These are phyloP conservation scores for Paraphaeosphaeria sporulosa DNA, from an alignment of 2,329 filamentous ascomycete genomes.

Conservation along the genomic window DNA sequence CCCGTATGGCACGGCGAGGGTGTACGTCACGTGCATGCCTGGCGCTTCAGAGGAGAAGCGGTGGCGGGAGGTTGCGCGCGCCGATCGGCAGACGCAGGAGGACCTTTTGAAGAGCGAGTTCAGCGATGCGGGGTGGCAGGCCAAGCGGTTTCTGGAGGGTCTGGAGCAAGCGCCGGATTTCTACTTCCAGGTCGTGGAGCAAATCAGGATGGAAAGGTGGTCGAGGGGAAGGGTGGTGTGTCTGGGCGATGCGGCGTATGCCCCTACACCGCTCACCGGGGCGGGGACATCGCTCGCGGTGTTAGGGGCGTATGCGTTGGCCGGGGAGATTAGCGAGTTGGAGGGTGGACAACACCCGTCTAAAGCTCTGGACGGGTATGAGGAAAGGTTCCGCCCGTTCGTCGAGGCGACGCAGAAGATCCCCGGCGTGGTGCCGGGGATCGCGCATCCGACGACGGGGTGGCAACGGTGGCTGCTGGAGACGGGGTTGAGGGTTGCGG, in stretches of 20 bases:
- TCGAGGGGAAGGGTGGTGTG: constrained; percentile 58
- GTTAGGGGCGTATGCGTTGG: constrained; percentile 36
- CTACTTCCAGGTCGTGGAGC: constrained; percentile 55
- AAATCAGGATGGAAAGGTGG: constrained; percentile 57
- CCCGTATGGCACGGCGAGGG: constrained; percentile 33
- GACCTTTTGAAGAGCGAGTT: constrained; percentile 47
- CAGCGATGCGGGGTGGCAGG: constrained; percentile 56
- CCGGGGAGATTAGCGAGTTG: constrained; percentile 26
- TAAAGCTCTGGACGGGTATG: constrained; percentile 32
- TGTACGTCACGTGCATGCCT: constrained; percentile 50
- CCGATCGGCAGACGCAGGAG: constrained; percentile 46
- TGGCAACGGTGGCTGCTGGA: constrained; percentile 35
- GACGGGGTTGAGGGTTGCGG: constrained; percentile 15
- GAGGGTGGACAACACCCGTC: constrained; percentile 18
- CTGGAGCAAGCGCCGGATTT: constrained; percentile 55
- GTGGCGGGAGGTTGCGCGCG: constrained; percentile 36
- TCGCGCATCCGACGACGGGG: constrained; percentile 29
- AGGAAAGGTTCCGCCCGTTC: constrained; percentile 31
- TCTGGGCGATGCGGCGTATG: constrained; percentile 64
- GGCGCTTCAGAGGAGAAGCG: constrained; percentile 24
- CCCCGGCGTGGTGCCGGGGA: constrained; percentile 29
- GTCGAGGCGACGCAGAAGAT: constrained; percentile 38
- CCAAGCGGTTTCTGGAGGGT: constrained; percentile 52
- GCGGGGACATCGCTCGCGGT: constrained; percentile 61
- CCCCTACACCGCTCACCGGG: constrained; percentile 59